Conservation (phyloP, 768 basidiomycete genomes). For the Xerocomus spinulosus region DNA sequence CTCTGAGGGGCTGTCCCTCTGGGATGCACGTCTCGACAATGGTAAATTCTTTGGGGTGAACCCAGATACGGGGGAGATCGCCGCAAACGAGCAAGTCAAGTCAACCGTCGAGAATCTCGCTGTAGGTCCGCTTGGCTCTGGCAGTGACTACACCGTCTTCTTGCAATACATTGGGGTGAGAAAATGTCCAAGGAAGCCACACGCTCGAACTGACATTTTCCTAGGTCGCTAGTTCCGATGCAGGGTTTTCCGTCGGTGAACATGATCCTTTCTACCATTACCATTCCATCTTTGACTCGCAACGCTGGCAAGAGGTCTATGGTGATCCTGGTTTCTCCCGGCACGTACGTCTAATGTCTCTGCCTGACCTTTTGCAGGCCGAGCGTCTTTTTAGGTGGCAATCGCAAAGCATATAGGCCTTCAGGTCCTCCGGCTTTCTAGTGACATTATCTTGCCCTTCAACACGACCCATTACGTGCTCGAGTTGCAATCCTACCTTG, state of each 20-base stretch:
- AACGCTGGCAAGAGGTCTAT: slow-evolving; percentile 68
- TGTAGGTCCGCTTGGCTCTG: slow-evolving; percentile 66
- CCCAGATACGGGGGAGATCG: slow-evolving; percentile 27
- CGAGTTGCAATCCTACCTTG: slow-evolving; percentile 60
- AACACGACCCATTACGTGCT: slow-evolving; percentile 77
- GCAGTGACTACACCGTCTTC: slow-evolving; percentile 91
- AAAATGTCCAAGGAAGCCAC: neutral
- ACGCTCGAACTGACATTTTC: slow-evolving; percentile 4
- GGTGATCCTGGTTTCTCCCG: slow-evolving; percentile 73
- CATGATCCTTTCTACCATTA: slow-evolving; percentile 73
- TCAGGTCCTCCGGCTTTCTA: slow-evolving; percentile 54
- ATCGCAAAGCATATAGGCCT: slow-evolving; percentile 66
- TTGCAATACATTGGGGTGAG: slow-evolving; percentile 72
- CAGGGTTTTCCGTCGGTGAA: slow-evolving; percentile 29
- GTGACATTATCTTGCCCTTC: slow-evolving; percentile 62
- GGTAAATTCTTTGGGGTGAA: slow-evolving; percentile 38
- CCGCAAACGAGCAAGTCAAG: slow-evolving; percentile 22
- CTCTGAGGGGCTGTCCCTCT: slow-evolving; percentile 57
- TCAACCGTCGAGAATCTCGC: slow-evolving; percentile 34
- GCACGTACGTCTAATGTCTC: slow-evolving; percentile 45
- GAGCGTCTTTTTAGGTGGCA: slow-evolving; percentile 43
- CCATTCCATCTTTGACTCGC: slow-evolving; percentile 68
- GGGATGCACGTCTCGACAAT: slow-evolving; percentile 66
- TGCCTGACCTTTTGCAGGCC: neutral
- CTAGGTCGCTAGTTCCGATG: slow-evolving; percentile 35